Evolutionary conservation across 208 protist genomes (phyloP), one percentile per base, ranked within the genome.

Genomic region (Leishmania braziliensis): DNA sequence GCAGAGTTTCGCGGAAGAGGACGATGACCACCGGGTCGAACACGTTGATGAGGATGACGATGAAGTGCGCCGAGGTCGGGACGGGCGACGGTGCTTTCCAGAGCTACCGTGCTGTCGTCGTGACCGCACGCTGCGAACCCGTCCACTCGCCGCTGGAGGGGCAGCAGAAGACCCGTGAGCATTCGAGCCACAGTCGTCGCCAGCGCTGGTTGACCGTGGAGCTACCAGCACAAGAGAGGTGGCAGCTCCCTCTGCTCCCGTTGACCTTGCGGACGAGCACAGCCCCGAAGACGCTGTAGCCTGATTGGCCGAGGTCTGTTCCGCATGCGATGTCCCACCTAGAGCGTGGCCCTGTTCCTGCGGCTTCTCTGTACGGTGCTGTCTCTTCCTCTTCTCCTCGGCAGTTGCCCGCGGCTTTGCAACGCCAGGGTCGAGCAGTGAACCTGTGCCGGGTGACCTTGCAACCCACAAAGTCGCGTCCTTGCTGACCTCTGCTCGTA

Each of bases 401-500:
- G 46, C 39, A 18, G 69, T 54, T 51, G 20, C 23, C 26, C 39
- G 46, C 16, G 43, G 69, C 36, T 51, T 73, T n/a, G 26, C 73
- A 77, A 65, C 54, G 16, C 51, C 29, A 8, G 73, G 51, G 73
- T 33, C 26, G 5, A 12, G 69, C 46, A 54, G 23, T 51, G n/a
- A 20, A 62, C 58, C 39, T 6, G 23, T 36, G 23, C 3, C 20
- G 20, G 54, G 39, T 66, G 23, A 3, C 46, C 43, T 6, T 36
- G 50, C n/a, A 1, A n/a, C 65, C 50, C 23, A 29, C 53, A 26
- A 23, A 48, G 51, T 46, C 65, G 53, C 46, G 10, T 74, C 80
- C 23, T 43, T 70, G 62, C 77, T 72, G 29, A 85, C 76, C 71
- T 85, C 81, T 26, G 54, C 81, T 36, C 81, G 81, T 48, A 85